A percentile compares a stretch with the other conserved stretches of the same genome.
Conservation (phyloP, 768 basidiomycete species). For the Boletus reticuloceps region DNA sequence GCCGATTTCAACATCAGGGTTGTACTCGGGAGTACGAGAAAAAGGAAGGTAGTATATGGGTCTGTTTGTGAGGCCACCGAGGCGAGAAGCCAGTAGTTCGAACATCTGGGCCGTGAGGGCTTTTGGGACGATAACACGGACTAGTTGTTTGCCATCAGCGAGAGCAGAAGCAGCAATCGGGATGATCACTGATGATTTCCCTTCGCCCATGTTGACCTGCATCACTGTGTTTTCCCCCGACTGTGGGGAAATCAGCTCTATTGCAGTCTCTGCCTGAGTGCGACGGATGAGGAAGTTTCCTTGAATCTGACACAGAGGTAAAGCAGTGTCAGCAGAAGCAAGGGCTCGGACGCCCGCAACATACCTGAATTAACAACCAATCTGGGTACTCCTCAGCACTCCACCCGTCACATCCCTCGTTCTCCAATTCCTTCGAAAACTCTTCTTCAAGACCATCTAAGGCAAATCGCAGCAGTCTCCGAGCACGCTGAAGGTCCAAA, state of each 20-base stretch:
- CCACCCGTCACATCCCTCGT: constrained; percentile 15
- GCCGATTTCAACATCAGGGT: neutral
- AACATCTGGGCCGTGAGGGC: constrained; percentile 44
- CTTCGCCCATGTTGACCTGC: constrained; percentile 22
- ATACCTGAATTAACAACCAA: constrained; percentile 45
- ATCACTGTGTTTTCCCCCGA: constrained; percentile 34
- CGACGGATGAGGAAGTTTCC: constrained; percentile 1
- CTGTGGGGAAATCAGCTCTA: constrained; percentile 43
- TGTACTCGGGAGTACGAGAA: constrained; percentile 34
- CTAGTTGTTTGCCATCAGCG: constrained; percentile 40
- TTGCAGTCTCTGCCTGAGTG: constrained; percentile 39
- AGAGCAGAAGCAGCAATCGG: constrained; percentile 27
- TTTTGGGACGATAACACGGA: constrained; percentile 46
- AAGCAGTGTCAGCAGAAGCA: neutral
- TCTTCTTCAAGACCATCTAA: constrained; percentile 24
- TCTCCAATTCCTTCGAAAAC: constrained; percentile 24
- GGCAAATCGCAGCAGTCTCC: constrained; percentile 14
- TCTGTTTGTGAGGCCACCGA: constrained; percentile 43
- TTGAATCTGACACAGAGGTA: constrained; percentile 35
- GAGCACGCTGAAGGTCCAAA: constrained; percentile 10
- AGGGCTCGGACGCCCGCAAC: neutral
- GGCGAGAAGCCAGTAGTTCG: constrained; percentile 37
- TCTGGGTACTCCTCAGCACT: constrained; percentile 25
- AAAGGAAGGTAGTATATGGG: constrained; percentile 48
- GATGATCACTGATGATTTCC: neutral